phyloP scores from a whole-genome alignment of 345 rosid species.

The Linum trigynum region DNA sequence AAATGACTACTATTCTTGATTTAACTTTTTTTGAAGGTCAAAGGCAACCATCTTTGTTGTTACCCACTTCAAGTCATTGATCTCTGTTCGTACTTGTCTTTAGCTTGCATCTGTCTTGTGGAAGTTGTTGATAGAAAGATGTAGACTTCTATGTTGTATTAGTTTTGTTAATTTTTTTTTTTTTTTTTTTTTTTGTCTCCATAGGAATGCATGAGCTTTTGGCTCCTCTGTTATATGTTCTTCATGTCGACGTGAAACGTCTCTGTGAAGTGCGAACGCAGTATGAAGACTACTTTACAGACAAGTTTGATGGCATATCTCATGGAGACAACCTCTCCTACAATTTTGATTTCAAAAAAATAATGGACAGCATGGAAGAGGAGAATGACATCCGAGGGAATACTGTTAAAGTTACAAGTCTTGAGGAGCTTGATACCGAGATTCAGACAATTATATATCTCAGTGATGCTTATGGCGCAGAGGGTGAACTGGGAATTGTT shows the following conservation, averaged over 20 bases:
- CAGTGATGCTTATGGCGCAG: constrained; percentile 92
- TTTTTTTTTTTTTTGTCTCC: constrained; percentile 7
- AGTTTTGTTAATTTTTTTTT: background rate
- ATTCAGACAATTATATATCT: constrained; percentile 52
- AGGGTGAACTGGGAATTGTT: constrained; percentile 93
- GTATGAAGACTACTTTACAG: constrained; percentile 78
- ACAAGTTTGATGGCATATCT: constrained; percentile 75
- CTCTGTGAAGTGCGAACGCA: constrained; percentile 73
- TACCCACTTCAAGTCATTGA: background rate
- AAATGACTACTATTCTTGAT: background rate
- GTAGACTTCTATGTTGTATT: constrained; percentile 2
- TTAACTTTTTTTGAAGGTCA: background rate
- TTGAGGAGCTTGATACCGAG: constrained; percentile 81
- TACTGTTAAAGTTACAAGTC: constrained; percentile 39
- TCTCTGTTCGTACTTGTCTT: background rate
- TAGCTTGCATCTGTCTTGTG: background rate
- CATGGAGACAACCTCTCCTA: constrained; percentile 64
- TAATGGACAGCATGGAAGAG: constrained; percentile 53
- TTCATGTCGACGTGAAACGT: constrained; percentile 72
- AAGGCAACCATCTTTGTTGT: background rate
- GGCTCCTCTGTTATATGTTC: constrained; percentile 88
- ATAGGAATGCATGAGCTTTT: constrained; percentile 96
- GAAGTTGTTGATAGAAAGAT: background rate
- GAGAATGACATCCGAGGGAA: constrained; percentile 43
- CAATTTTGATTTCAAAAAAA: constrained; percentile 72